A percentile compares a stretch with the other conserved stretches of the same genome.
Evolutionary conservation across 1,139 yeast genomes (phyloP).

Genomic region (Pichia sp.): DNA sequence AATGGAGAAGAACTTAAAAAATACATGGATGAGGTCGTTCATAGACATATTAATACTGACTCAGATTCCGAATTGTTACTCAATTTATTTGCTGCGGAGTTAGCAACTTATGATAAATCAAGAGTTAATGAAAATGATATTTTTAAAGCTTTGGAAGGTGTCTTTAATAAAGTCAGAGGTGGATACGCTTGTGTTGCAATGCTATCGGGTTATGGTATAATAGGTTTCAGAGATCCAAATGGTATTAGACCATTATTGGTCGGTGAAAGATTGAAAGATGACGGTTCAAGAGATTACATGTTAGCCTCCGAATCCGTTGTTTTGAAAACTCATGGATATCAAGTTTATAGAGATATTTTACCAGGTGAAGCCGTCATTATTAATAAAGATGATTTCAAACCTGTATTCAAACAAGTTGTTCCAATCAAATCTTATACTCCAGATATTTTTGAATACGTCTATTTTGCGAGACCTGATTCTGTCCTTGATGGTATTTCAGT

Average conservation of each 20-base stretch:
- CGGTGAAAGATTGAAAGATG: conserved; percentile 67
- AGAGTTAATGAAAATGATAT: conserved; percentile 90
- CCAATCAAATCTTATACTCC: conserved; percentile 77
- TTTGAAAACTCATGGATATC: conserved; percentile 85
- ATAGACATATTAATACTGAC: conserved; percentile 95
- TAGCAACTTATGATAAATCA: conserved; percentile 85
- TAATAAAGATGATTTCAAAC: conserved; percentile 60
- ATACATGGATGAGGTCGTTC: conserved; percentile 87
- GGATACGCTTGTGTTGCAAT: conserved; percentile 94
- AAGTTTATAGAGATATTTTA: conserved; percentile 66
- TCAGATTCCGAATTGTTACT: conserved; percentile 87
- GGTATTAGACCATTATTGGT: conserved; percentile 88
- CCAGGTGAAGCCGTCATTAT: conserved; percentile 98
- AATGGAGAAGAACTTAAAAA: conserved; percentile 72
- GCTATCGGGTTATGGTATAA: conserved; percentile 92
- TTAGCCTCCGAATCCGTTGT: conserved; percentile 94
- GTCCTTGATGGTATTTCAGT: conserved; percentile 94
- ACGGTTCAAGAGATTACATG: conserved; percentile 87
- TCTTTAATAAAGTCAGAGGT: conserved; percentile 76
- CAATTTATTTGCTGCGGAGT: conserved; percentile 85
- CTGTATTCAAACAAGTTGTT: conserved; percentile 85
- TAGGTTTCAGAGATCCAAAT: conserved; percentile 95
- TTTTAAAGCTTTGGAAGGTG: conserved; percentile 77
- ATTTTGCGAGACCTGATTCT: conserved; percentile 96
- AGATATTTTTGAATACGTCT: conserved; percentile 93